Percentiles rank a stretch among this genome's conserved stretches.
These are phyloP conservation scores for Leishmania guyanensis DNA, from an alignment of 208 protist genomes.

Conservation along the genomic window DNA sequence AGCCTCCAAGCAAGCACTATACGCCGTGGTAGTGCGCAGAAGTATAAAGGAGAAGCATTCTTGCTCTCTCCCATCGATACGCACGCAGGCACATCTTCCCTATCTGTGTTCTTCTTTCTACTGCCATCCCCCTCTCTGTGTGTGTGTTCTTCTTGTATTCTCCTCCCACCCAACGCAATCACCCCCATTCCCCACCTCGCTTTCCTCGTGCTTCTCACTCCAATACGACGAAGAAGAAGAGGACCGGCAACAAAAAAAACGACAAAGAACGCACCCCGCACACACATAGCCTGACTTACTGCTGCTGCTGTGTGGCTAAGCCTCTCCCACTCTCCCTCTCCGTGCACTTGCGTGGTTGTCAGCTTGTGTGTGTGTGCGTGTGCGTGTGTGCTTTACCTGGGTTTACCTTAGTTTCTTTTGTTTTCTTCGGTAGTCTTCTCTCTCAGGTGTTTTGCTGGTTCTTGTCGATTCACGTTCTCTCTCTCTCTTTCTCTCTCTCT, in stretches of 20 bases:
- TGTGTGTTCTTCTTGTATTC: neutral
- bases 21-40: neutral
- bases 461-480: neutral
- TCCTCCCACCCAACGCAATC: neutral
- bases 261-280: no score
- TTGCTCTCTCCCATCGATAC: neutral
- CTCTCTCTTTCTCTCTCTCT: neutral
- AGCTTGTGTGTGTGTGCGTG: neutral
- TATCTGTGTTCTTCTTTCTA: neutral
- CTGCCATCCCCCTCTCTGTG: neutral
- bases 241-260: no score
- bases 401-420: neutral
- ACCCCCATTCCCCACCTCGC: neutral
- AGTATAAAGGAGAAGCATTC: neutral
- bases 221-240: no score
- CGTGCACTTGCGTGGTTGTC: neutral
- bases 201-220: no score
- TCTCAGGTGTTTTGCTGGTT: neutral
- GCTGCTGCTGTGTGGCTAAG: no score
- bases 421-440: neutral
- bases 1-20: neutral
- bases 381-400: neutral
- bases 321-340: slow-evolving; percentile 1
- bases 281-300: no score
- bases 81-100: neutral